Base-by-base conservation (phyloP, 768 basidiomycete species). In the Leucocoprinus sp. region DNA sequence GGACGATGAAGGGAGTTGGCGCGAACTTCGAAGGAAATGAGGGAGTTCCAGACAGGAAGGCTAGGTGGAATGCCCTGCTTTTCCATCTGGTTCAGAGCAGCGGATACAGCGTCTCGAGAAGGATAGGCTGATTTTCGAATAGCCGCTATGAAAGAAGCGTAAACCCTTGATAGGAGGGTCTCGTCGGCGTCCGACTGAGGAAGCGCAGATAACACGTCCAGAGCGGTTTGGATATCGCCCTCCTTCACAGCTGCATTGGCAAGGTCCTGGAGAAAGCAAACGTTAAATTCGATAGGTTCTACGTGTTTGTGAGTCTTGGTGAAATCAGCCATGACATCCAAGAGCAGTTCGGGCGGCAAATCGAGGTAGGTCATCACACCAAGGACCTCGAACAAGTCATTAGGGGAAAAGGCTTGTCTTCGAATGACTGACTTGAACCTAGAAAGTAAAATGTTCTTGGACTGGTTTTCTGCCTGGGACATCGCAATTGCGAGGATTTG, bases 11-110 rank as follows among this genome's bases (percentile, higher is more conserved):
- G 33, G 11, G 46, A 48, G 34, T 48, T 48, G 5, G 24, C 21
- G 18, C 34, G 38, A 18, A 42, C 39, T 41, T 48, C 46, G 23
- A 36, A 35, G 4, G 46, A 38, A 8, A 48, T 48, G 24, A 48
- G 39, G 17, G 46, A 33, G 21, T 48, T 48, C 39, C 40, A 35
- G 15, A 48, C 26, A 12, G 23, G 4, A 5, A 42, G 35, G 17
- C 15, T 27, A n/a, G 33, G 46, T 28, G 41, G 18, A 5, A 48
- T 15, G 18, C 46, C 46, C 26, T 48, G 39, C 35, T 48, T 8
- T 9, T 28, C 24, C 46, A 48, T 48, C 39, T 41, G 5, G 3
- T n/a, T n/a, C 7, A 48, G 27, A 11, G 40, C 46, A 14, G 33
- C 33, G 36, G 33, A 26, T 21, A 48, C 27, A 26, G 29, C 40